Conservation (phyloP, 148 eudicot genomes). For the Heliosperma pusillum region DNA sequence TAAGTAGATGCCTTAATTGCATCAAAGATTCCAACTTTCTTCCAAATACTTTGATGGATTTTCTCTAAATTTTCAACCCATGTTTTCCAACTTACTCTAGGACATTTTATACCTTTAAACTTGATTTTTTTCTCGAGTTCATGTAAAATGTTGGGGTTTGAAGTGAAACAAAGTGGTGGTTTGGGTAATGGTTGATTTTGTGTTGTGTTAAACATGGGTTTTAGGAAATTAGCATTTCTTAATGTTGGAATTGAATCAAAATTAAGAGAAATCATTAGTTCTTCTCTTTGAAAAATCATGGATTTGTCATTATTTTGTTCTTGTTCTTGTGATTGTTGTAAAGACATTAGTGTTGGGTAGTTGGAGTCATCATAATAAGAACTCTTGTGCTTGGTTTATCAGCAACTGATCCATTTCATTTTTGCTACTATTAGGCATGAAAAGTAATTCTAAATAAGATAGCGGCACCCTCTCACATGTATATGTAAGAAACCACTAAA, state of each 20-base stretch:
- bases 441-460: no score
- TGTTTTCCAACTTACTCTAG: constrained; percentile 4
- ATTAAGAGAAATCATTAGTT: constrained; percentile 12
- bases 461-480: no score
- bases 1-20: constrained; percentile 24
- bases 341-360: no score
- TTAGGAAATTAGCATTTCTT: constrained; percentile 15
- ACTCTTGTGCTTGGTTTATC: no score
- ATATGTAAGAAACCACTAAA: no score
- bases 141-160: background rate
- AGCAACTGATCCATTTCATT: no score
- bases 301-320: no score
- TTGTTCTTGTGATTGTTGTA: no score
- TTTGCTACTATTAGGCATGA: no score
- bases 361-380: no score
- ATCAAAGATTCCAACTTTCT: constrained; percentile 26
- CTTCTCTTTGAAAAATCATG: constrained; percentile 17
- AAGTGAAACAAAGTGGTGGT: background rate
- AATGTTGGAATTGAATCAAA: background rate
- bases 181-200: background rate
- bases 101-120: constrained; percentile 5
- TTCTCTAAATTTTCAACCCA: constrained; percentile 20
- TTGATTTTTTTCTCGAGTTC: constrained; percentile 1
- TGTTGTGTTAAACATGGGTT: constrained; percentile 11
- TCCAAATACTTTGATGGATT: constrained; percentile 15